A percentile compares a stretch with the other conserved stretches of the same genome.
phyloP scores from a whole-genome alignment of 805 yeast species.

The Wickerhamiella domercqiae region DNA sequence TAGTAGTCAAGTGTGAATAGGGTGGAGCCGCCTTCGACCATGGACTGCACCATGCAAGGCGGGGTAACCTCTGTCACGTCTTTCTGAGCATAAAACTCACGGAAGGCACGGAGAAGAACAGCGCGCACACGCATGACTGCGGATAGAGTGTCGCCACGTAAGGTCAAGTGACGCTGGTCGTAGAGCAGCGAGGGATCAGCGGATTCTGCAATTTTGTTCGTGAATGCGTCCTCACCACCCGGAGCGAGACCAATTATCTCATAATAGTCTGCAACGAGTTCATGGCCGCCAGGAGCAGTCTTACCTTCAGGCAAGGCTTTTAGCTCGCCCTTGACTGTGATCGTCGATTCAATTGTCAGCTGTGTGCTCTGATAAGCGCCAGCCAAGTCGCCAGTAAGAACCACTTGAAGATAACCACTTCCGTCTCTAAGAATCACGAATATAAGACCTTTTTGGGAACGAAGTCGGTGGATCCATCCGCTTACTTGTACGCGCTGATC shows the following conservation, averaged over 20 bases:
- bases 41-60: slow-evolving; percentile 99
- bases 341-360: slow-evolving; percentile 77
- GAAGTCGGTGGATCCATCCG: slow-evolving; percentile 95
- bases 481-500: slow-evolving; percentile 61
- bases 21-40: slow-evolving; percentile 98
- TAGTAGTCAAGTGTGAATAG: slow-evolving; percentile 85
- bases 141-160: slow-evolving; percentile 89
- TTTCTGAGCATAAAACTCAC: slow-evolving; percentile 65
- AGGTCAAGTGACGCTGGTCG: slow-evolving; percentile 90
- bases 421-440: slow-evolving; percentile 93
- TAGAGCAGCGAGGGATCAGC: slow-evolving; percentile 85
- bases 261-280: slow-evolving; percentile 79
- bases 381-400: slow-evolving; percentile 81
- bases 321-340: slow-evolving; percentile 65
- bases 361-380: slow-evolving; percentile 72
- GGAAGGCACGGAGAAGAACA: slow-evolving; percentile 49
- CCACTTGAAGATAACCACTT: slow-evolving; percentile 76
- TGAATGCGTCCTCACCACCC: slow-evolving; percentile 84
- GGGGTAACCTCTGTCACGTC: slow-evolving; percentile 84
- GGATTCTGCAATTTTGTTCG: slow-evolving; percentile 85
- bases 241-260: slow-evolving; percentile 88
- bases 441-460: slow-evolving; percentile 82
- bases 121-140: slow-evolving; percentile 94
- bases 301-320: slow-evolving; percentile 87
- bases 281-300: slow-evolving; percentile 95